phyloP scores from a whole-genome alignment of 2,329 filamentous ascomycete species.

The Neofusicoccum kwambonambiense region DNA sequence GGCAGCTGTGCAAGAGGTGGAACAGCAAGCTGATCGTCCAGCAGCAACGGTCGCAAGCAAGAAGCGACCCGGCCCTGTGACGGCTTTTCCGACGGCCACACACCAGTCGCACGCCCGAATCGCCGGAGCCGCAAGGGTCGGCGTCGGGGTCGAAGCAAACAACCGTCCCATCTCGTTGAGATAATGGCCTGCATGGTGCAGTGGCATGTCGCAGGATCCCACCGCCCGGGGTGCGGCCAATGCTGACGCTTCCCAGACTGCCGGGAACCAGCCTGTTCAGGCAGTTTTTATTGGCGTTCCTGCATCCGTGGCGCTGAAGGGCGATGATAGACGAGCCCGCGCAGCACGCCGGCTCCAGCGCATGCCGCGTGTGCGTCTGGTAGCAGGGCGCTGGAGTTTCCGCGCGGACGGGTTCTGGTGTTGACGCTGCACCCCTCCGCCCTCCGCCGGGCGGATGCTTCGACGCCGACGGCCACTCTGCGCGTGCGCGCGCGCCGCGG shows the following conservation, averaged over 20 bases:
- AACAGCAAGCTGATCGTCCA: not conserved
- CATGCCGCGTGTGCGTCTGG: not conserved
- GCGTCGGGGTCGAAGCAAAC: conserved; percentile 1
- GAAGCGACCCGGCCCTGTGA: not conserved
- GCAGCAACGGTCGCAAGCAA: not conserved
- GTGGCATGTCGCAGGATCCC: conserved; percentile 10
- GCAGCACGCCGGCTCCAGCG: not conserved
- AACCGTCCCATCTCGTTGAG: conserved; percentile 1
- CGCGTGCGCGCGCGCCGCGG: not conserved
- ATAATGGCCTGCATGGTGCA: conserved; percentile 10
- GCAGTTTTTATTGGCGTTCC: conserved; percentile 19
- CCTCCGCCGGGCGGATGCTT: too few relatives aligned
- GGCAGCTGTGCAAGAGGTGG: not conserved
- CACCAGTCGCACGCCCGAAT: not conserved
- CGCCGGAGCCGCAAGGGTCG: conserved; percentile 6
- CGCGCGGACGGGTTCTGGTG: not conserved
- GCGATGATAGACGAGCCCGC: conserved; percentile 13
- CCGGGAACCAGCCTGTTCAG: conserved; percentile 16
- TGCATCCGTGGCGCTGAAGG: conserved; percentile 16
- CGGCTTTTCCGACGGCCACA: conserved; percentile 1
- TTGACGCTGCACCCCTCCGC: too few relatives aligned
- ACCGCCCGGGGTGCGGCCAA: conserved; percentile 14
- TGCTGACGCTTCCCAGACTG: conserved; percentile 11
- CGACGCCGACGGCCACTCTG: not conserved
- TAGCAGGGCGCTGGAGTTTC: not conserved